phyloP scores from a whole-genome alignment of 768 basidiomycete species.

The Leccinum subgranulosum region DNA sequence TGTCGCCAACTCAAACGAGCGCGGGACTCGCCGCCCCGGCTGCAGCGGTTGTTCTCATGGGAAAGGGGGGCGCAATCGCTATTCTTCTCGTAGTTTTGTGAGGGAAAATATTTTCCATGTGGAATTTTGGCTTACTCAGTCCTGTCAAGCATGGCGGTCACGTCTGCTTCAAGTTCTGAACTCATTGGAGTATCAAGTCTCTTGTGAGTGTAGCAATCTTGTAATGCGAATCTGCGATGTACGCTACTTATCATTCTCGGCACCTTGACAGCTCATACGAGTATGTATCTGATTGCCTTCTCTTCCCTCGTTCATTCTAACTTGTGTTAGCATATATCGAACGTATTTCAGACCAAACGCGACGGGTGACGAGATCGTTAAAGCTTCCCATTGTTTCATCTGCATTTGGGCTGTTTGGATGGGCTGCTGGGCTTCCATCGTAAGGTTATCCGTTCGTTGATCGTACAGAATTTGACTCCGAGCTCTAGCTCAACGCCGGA shows the following conservation, averaged over 20 bases:
- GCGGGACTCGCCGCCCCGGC: conserved; percentile 47
- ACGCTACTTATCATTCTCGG: background rate
- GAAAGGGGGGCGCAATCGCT: conserved; percentile 42
- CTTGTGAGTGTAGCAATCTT: conserved; percentile 32
- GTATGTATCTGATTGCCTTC: conserved; percentile 22
- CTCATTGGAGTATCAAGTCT: conserved; percentile 43
- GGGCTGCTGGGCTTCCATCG: conserved; percentile 41
- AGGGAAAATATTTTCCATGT: background rate
- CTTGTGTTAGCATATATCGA: conserved; percentile 31
- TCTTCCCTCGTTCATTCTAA: background rate
- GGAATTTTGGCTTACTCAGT: background rate
- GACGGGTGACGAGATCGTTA: conserved; percentile 39
- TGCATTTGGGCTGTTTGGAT: conserved; percentile 45
- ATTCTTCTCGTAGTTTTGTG: conserved; percentile 43
- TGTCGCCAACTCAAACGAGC: conserved; percentile 36
- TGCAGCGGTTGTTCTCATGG: conserved; percentile 45
- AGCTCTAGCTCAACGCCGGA: conserved; percentile 39
- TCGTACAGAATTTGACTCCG: background rate
- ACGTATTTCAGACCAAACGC: conserved; percentile 39
- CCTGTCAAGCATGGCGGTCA: conserved; percentile 41
- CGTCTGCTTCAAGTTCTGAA: conserved; percentile 44
- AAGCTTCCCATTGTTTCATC: conserved; percentile 38
- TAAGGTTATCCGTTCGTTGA: conserved; percentile 11
- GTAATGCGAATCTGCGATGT: background rate
- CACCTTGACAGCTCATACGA: conserved; percentile 40